These are phyloP conservation scores for Penicillium nucicola DNA, from an alignment of 495 filamentous ascomycete species.

Conservation along the genomic window DNA sequence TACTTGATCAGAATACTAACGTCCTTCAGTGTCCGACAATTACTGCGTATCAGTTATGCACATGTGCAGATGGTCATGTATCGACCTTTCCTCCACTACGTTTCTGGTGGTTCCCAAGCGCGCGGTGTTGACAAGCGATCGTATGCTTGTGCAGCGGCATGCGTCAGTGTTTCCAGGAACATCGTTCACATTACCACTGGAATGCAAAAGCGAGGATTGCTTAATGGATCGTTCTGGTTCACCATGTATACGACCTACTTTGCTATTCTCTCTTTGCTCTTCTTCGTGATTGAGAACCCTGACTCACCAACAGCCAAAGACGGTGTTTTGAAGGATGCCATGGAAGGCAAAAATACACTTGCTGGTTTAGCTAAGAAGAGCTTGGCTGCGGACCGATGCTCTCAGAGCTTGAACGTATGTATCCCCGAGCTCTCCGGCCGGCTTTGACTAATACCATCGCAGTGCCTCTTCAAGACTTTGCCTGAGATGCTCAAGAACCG, in stretches of 20 bases:
- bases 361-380: slow-evolving; percentile 75
- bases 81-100: slow-evolving; percentile 92
- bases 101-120: slow-evolving; percentile 65
- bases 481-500: slow-evolving; percentile 63
- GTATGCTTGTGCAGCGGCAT: slow-evolving; percentile 89
- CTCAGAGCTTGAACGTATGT: slow-evolving; percentile 67
- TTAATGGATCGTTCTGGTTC: slow-evolving; percentile 95
- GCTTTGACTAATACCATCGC: background rate
- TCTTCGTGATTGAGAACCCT: slow-evolving; percentile 87
- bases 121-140: slow-evolving; percentile 78
- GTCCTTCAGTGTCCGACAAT: slow-evolving; percentile 67
- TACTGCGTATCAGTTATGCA: slow-evolving; percentile 81
- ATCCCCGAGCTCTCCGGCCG: background rate
- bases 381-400: slow-evolving; percentile 83
- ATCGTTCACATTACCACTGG: slow-evolving; percentile 89
- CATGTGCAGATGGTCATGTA: slow-evolving; percentile 96
- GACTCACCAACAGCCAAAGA: slow-evolving; percentile 68
- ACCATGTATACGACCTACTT: slow-evolving; percentile 96
- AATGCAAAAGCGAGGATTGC: slow-evolving; percentile 77
- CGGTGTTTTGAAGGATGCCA: slow-evolving; percentile 78
- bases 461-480: slow-evolving; percentile 79
- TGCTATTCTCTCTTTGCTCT: slow-evolving; percentile 83
- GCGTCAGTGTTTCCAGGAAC: slow-evolving; percentile 86
- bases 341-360: slow-evolving; percentile 79
- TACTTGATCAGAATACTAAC: slow-evolving; percentile 1